A percentile compares a stretch with the other conserved stretches of the same genome.
Conservation (phyloP, 78 protist genomes). For the Ministeria vibrans region DNA sequence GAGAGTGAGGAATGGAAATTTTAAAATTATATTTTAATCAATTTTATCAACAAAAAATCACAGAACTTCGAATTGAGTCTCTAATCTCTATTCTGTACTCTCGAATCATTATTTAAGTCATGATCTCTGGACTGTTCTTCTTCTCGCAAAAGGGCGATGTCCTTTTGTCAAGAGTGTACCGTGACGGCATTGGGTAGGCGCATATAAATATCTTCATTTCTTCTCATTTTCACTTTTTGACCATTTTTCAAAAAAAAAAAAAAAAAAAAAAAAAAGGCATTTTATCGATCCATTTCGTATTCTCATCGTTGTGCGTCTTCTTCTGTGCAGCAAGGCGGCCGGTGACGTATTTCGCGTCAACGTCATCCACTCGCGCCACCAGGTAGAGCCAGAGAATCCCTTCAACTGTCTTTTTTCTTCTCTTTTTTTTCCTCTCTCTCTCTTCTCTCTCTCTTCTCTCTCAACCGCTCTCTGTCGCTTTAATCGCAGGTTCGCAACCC, state of each 20-base stretch:
- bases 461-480: not conserved
- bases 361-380: slow-evolving; percentile 49
- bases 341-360: slow-evolving; percentile 71
- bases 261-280: too few relatives aligned
- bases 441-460: not conserved
- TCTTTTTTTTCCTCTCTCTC: too few relatives aligned
- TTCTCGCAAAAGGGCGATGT: slow-evolving; percentile 82
- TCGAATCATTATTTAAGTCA: slow-evolving; percentile 13
- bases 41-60: too few relatives aligned
- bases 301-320: not conserved
- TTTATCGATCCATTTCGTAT: not conserved
- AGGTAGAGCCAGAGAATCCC: too few relatives aligned
- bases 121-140: slow-evolving; percentile 76
- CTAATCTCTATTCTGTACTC: too few relatives aligned
- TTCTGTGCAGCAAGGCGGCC: slow-evolving; percentile 52
- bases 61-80: too few relatives aligned
- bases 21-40: too few relatives aligned
- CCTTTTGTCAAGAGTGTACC: slow-evolving; percentile 71
- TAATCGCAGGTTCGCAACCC: not conserved
- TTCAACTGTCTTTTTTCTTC: too few relatives aligned
- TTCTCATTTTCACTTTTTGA: not conserved
- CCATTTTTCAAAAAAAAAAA: too few relatives aligned
- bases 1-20: too few relatives aligned
- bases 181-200: slow-evolving; percentile 61
- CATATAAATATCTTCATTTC: not conserved